Evolutionary conservation across 148 eudicot species (phyloP).

Genomic region (Fagopyrum homotropicum): DNA sequence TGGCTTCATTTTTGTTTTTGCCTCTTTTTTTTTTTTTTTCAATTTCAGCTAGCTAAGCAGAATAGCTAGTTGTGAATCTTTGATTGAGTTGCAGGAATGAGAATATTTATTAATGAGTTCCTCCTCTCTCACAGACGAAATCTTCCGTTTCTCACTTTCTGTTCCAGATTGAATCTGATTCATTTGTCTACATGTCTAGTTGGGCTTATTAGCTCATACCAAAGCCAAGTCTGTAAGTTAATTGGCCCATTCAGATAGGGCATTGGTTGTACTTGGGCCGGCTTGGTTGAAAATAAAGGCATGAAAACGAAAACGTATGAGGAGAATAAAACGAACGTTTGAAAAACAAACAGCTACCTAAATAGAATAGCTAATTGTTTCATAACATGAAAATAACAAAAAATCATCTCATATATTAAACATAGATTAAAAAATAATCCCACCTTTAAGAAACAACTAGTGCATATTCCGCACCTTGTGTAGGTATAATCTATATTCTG

Average conservation of each 20-base stretch:
- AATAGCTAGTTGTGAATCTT: neutral
- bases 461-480: too few relatives aligned
- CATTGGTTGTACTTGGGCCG: neutral
- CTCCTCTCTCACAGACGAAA: neutral
- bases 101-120: neutral
- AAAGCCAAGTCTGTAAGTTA: neutral
- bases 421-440: too few relatives aligned
- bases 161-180: neutral
- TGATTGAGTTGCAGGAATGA: neutral
- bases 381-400: too few relatives aligned
- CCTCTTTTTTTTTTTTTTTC: too few relatives aligned
- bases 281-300: neutral
- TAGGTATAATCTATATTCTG: too few relatives aligned
- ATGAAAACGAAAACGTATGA: too few relatives aligned
- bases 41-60: neutral
- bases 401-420: too few relatives aligned
- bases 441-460: too few relatives aligned
- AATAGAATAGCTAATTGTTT: too few relatives aligned
- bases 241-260: neutral
- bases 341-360: too few relatives aligned
- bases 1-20: too few relatives aligned
- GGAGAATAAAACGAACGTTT: too few relatives aligned
- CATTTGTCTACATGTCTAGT: neutral
- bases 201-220: conserved; percentile 7
- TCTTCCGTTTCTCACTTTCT: neutral